Base-by-base conservation (phyloP, 345 rosid species). In the Punica granatum region DNA sequence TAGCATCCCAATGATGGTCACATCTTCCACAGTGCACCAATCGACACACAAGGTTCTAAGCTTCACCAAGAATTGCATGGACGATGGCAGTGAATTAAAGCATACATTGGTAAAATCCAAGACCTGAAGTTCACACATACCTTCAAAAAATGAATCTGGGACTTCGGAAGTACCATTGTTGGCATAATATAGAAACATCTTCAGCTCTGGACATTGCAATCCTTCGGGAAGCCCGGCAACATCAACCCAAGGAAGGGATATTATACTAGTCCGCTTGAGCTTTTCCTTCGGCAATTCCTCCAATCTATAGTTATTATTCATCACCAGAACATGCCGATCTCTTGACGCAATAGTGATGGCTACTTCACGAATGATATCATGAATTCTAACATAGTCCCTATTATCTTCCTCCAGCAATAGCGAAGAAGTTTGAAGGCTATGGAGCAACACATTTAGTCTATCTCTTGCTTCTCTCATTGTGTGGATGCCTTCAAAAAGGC, bases 321-420 rank as follows among this genome's bases (percentile, higher is more conserved):
- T 34, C n/a, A 3, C n/a, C 19, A 72, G 25, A 35, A 46, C 19
- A 56, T 41, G 30, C 0, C 34, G 18, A 23, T 72, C 68, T 32
- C 28, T 25, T 9, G 39, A 51, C 34, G 69, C 73, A 48, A 64
- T 58, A 1, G 36, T 25, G 36, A 65, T 8, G 1, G 73, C 86
- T 33, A 74, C 72, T 51, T 53, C 67, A 8, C 58, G 65, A 68
- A 75, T 69, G 28, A 77, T 33, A 18, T 79, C 86, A 53, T 72
- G 81, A 56, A 80, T 72, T 15, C 42, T 19, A 30, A 77, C 12
- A 0, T 3, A 2, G 0, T 36, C 31, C 5, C 5, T 11, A 2
- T 8, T 7, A 1, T 64, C 21, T 25, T 63, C 35, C 3, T 74
- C 77, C 16, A 42, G 67, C 56, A 68, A 60, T 41, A 67, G 62